Percentiles rank a stretch among this genome's conserved stretches.
phyloP scores from a whole-genome alignment of 2,329 filamentous ascomycete genomes.

The Scleromitrula shiraiana region DNA sequence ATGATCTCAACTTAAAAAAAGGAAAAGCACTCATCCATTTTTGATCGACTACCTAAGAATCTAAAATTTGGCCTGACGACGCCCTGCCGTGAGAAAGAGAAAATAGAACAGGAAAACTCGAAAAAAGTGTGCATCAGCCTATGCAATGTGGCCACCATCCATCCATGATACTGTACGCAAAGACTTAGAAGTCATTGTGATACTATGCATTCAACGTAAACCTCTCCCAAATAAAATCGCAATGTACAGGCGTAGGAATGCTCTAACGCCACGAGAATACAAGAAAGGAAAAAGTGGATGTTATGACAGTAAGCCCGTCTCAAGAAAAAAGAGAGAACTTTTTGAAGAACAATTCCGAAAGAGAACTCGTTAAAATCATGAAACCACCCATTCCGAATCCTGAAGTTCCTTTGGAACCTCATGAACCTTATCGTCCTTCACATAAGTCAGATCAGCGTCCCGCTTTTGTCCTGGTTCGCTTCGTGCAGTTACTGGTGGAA shows the following conservation, averaged over 20 bases:
- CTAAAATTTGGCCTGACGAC: conserved; percentile 3
- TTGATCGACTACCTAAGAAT: not conserved
- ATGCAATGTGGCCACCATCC: conserved; percentile 9
- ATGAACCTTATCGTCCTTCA: conserved; percentile 14
- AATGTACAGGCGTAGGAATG: conserved; percentile 8
- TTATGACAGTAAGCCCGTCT: not conserved
- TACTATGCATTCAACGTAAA: conserved; percentile 7
- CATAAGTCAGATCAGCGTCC: conserved; percentile 14
- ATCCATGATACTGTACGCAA: conserved; percentile 7
- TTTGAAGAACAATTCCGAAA: not conserved
- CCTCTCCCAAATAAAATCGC: conserved; percentile 3
- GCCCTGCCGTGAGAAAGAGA: conserved; percentile 1
- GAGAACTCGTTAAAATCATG: conserved; percentile 12
- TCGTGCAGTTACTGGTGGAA: conserved; percentile 16
- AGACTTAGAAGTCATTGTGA: conserved; percentile 5
- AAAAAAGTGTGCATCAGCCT: conserved; percentile 5
- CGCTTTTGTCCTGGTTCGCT: conserved; percentile 22
- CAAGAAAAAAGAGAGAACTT: not conserved
- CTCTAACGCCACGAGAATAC: conserved; percentile 11
- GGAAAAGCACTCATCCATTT: not conserved
- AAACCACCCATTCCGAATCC: conserved; percentile 29
- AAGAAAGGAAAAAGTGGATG: not conserved
- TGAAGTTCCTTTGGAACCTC: conserved; percentile 16
- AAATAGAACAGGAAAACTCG: not conserved
- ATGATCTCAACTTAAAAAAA: not conserved